Evolutionary conservation across 176 grass and related monocot genomes (phyloP).

Genomic region (Hyparrhenia diplandra): DNA sequence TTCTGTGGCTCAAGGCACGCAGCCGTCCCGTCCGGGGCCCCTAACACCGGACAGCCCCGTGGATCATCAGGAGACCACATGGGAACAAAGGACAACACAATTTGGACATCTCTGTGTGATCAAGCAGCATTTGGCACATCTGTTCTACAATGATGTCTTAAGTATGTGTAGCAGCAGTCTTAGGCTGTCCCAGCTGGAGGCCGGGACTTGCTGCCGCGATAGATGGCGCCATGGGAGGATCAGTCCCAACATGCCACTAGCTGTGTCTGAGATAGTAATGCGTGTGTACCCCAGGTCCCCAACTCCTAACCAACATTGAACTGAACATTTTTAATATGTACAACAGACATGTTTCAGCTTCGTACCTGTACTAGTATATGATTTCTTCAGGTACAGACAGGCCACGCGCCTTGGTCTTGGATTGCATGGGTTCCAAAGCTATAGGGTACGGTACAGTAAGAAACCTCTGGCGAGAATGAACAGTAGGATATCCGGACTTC

Average conservation of each 20-base stretch:
- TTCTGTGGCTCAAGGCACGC: background rate
- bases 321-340: background rate
- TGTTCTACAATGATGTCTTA: background rate
- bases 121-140: background rate
- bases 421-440: conserved; percentile 1
- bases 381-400: background rate
- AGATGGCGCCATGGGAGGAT: background rate
- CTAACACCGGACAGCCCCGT: background rate
- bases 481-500: background rate
- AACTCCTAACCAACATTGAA: conserved; percentile 28
- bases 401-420: background rate
- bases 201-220: background rate
- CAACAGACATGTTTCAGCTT: background rate
- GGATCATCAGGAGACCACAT: background rate
- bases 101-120: background rate
- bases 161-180: background rate
- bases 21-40: background rate
- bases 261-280: conserved; percentile 14
- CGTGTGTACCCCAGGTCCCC: background rate
- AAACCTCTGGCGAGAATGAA: background rate
- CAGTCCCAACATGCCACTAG: conserved; percentile 16
- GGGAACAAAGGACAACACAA: background rate
- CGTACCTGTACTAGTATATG: background rate
- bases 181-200: conserved; percentile 6
- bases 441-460: background rate